Conservation (phyloP, 306 rosid species). For the Ormosia semicastrata region DNA sequence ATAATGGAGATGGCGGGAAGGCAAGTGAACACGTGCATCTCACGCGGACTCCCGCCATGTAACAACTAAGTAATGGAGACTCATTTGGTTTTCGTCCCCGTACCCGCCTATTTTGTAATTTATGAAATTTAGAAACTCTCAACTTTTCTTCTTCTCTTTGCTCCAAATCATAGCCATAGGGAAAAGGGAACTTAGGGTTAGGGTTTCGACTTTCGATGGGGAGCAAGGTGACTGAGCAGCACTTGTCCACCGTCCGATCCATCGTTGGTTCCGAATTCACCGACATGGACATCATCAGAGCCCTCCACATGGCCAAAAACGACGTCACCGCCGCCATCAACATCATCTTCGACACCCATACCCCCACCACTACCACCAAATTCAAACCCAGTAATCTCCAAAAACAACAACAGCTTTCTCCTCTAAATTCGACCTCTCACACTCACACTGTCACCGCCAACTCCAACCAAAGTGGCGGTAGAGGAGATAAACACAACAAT, state of each 20-base stretch:
- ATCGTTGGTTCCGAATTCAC: slow-evolving; percentile 69
- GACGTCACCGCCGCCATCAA: slow-evolving; percentile 92
- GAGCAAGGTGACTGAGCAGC: slow-evolving; percentile 65
- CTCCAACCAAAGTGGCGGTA: slow-evolving; percentile 9
- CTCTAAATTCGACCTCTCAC: slow-evolving; percentile 33
- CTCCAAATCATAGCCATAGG: background rate
- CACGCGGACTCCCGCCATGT: slow-evolving; percentile 33
- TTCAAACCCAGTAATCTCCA: slow-evolving; percentile 35
- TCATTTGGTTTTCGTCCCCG: too few relatives aligned
- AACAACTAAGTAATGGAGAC: background rate
- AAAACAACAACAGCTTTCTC: background rate
- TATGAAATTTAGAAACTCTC: background rate
- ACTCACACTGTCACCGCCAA: background rate
- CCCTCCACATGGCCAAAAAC: slow-evolving; percentile 85
- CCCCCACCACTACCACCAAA: slow-evolving; percentile 36
- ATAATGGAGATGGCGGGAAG: slow-evolving; percentile 45
- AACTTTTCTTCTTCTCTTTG: background rate
- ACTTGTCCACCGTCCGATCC: slow-evolving; percentile 73
- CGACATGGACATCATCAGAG: slow-evolving; percentile 90
- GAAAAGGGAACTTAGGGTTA: slow-evolving; percentile 37
- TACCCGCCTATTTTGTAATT: slow-evolving; percentile 7
- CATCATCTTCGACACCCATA: slow-evolving; percentile 63
- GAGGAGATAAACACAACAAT: background rate
- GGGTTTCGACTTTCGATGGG: slow-evolving; percentile 61
- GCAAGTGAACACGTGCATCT: background rate